Evolutionary conservation across 2,329 filamentous ascomycete species (phyloP), one percentile per base, ranked within the genome.

Genomic region (Hypoxylon sp.): DNA sequence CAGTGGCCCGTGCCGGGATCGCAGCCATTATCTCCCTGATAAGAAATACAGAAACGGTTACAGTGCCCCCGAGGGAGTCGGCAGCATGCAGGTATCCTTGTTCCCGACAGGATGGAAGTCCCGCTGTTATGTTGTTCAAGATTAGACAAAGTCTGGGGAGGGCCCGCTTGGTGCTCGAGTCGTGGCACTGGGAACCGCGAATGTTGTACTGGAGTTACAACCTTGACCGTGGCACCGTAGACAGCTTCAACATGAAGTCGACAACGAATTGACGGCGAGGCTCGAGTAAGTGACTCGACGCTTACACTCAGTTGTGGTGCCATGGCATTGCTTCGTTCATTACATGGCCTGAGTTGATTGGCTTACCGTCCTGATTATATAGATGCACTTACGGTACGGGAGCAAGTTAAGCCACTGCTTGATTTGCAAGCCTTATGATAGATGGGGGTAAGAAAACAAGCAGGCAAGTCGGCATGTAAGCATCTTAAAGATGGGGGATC

Each of bases 331-430:
- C 60, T 61, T 58, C 38, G 51, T 32, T 58, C 55, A 55, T 60
- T 67, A 69, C 67, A 67, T 69, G 67, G 64, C 67, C 14, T 20
- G n/a, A 46, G 20, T 45, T 61, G 57, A 69, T 69, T 69, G 67
- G 67, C 36, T 28, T 53, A 42, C 38, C 26, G 22, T 51, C 50
- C 53, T 49, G 59, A 61, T 26, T 61, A 60, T 50, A 66, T n/a
- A 55, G 12, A 52, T 51, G 54, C 54, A 53, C 54, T 26, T 50
- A 55, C 54, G 30, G n/a, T 36, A 61, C 26, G 53, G 42, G 51
- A 45, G 42, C 14, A 32, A 48, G 50, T 61, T 49, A 60, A 54
- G 46, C 52, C 14, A 52, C 36, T 46, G 14, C 30, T 55, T 40
- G 48, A 49, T 55, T 64, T 26, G 49, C 49, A 50, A 60, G 53